Evolutionary conservation across 2,329 filamentous ascomycete species (phyloP).

Genomic region (Chalara sp.): DNA sequence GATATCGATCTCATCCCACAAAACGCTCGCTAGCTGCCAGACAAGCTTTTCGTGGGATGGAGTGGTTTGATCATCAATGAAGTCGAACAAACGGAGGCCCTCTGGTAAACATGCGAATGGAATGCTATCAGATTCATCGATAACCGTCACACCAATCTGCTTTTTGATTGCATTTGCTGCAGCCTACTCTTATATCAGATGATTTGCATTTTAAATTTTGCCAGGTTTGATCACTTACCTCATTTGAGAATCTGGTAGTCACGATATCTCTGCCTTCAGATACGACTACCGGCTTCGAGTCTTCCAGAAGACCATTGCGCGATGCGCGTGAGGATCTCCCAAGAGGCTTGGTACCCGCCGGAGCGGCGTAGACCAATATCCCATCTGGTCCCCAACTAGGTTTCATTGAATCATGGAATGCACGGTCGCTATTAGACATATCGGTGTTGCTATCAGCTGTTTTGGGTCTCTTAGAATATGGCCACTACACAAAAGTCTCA

Average conservation of each 20-base stretch:
- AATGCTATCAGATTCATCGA: conserved; percentile 48
- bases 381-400: conserved; percentile 74
- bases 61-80: conserved; percentile 35
- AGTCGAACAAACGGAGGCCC: conserved; percentile 40
- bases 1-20: conserved; percentile 67
- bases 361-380: conserved; percentile 58
- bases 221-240: conserved; percentile 33
- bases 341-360: conserved; percentile 31
- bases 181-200: conserved; percentile 34
- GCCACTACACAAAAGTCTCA: conserved; percentile 61
- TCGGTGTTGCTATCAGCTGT: conserved; percentile 54
- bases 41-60: conserved; percentile 61
- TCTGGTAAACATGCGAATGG: conserved; percentile 49
- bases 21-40: conserved; percentile 79
- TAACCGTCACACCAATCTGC: conserved; percentile 48
- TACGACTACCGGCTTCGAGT: conserved; percentile 50
- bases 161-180: conserved; percentile 46
- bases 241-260: conserved; percentile 55
- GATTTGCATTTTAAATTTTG: conserved; percentile 3
- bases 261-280: conserved; percentile 59
- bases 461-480: conserved; percentile 74
- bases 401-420: conserved; percentile 66
- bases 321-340: conserved; percentile 21
- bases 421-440: conserved; percentile 56
- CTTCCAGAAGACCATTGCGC: conserved; percentile 41